These are phyloP conservation scores for Penicillium aurantiogriseum DNA, from an alignment of 2,329 filamentous ascomycete species.

Conservation along the genomic window DNA sequence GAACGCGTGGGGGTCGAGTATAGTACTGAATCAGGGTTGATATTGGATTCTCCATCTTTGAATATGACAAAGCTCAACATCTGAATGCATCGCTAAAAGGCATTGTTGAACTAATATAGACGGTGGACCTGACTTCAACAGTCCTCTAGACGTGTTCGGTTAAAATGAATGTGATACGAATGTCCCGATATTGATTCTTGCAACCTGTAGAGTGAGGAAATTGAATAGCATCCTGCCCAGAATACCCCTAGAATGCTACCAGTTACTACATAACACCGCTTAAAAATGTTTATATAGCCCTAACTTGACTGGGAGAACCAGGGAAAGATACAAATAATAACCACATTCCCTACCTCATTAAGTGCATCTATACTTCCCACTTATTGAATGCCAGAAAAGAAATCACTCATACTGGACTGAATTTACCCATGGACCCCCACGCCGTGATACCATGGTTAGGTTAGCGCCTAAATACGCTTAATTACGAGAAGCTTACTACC, in stretches of 20 bases:
- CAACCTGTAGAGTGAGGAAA: too few species aligned
- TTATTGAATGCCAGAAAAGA: not conserved
- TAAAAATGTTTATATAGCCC: too few species aligned
- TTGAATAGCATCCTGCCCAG: too few species aligned
- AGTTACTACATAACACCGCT: too few species aligned
- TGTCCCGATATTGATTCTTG: too few species aligned
- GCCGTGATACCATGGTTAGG: not conserved
- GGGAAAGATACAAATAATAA: too few species aligned
- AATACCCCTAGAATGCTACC: too few species aligned
- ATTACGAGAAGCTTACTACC: not conserved
- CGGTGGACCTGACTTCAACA: not conserved
- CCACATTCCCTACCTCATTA: not conserved
- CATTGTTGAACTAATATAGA: not conserved
- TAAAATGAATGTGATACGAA: too few species aligned
- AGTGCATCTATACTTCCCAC: not conserved
- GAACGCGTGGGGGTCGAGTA: not conserved
- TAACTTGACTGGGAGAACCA: not conserved
- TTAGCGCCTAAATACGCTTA: not conserved
- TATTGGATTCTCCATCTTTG: not conserved
- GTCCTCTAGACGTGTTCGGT: too few species aligned
- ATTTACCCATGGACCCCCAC: not conserved
- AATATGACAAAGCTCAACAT: too few species aligned
- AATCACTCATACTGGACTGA: not conserved
- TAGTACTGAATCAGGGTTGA: not conserved
- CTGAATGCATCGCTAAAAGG: too few species aligned